Base-by-base conservation (phyloP, 1,284 basidiomycete genomes). In the Ganoderma leucocontextum region DNA sequence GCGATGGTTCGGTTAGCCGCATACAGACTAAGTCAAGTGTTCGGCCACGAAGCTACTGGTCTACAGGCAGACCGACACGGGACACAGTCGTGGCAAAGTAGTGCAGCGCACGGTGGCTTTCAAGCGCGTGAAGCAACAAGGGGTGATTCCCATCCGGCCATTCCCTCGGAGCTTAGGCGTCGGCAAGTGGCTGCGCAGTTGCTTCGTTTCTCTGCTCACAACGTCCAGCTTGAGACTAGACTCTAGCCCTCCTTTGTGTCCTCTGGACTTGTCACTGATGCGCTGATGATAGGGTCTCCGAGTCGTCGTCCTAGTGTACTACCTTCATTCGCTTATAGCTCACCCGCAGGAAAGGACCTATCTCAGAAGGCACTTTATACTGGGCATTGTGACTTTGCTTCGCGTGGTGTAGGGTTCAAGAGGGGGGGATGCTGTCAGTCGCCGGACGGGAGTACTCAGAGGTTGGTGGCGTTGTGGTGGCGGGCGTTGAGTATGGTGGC, bases 401-500 rank as follows among this genome's bases (percentile, higher is more conserved):
- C 57, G 57, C 33, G 57, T 15, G 33, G 57, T 19, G 57, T 15
- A n/a, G 17, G 57, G 39, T 10, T 39, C 1, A 13, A 25, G 8
- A n/a, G n/a, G n/a, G n/a, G n/a, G n/a, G 1, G 4, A 29, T 29
- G 29, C 29, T 29, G 29, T 29, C 29, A 29, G 29, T 7, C 44
- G 44, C 19, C n/a, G 44, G 44, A 47, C 44, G 5, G 29, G 38
- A 47, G 5, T 6, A 55, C 39, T 39, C 1, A 13, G 39, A 39
- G 9, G 39, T 10, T 6, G 17, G 39, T 42, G 38, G 13, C 13
- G 44, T 22, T 25, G 55, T 19, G 19, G n/a, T 53, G 55, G 67
- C 67, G 67, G 65, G 67, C 70, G 70, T 69, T 67, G 70, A 72
- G 65, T 69, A 72, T 62, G 33, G 52, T 63, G 64, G 64, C 44